A percentile compares a stretch with the other conserved stretches of the same genome.
Conservation (phyloP, 176 grass and related monocot genomes). For the Musa troglodytarum region DNA sequence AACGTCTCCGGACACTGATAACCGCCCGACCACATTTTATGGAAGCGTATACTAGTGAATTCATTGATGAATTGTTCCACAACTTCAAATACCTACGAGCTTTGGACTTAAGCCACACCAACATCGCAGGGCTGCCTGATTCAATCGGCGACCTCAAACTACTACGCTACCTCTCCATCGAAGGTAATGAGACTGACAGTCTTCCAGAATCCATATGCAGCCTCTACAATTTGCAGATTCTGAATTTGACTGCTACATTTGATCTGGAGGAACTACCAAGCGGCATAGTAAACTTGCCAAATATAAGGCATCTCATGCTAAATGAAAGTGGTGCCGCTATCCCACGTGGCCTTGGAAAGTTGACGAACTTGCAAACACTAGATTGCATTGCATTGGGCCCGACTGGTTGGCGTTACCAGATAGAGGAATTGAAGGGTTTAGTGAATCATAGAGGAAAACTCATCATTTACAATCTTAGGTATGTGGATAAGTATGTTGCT, state of each 20-base stretch:
- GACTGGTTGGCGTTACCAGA: no score
- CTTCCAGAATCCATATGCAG: conserved; percentile 35
- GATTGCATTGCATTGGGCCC: no score
- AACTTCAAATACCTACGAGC: conserved; percentile 24
- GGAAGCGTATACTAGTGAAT: no score
- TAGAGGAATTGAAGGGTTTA: no score
- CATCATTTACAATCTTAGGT: no score
- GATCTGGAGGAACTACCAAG: conserved; percentile 28
- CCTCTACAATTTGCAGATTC: conserved; percentile 38
- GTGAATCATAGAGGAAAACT: no score
- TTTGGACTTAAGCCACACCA: conserved; percentile 27
- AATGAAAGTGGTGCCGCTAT: conserved; percentile 23
- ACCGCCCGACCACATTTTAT: not conserved
- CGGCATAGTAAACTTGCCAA: conserved; percentile 27
- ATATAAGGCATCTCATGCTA: conserved; percentile 30
- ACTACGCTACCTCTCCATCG: conserved; percentile 35
- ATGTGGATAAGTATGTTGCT: no score
- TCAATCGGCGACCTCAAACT: conserved; percentile 38
- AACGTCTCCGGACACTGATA: not conserved
- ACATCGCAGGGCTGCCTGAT: conserved; percentile 27
- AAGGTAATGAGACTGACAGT: conserved; percentile 10
- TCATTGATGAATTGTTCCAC: not conserved
- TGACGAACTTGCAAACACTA: not conserved
- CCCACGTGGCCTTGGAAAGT: conserved; percentile 31
- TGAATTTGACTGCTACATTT: conserved; percentile 16